Percentiles rank a stretch among this genome's conserved stretches.
Evolutionary conservation across 2,329 filamentous ascomycete species (phyloP).

Genomic region (Penicillium capsulatum): DNA sequence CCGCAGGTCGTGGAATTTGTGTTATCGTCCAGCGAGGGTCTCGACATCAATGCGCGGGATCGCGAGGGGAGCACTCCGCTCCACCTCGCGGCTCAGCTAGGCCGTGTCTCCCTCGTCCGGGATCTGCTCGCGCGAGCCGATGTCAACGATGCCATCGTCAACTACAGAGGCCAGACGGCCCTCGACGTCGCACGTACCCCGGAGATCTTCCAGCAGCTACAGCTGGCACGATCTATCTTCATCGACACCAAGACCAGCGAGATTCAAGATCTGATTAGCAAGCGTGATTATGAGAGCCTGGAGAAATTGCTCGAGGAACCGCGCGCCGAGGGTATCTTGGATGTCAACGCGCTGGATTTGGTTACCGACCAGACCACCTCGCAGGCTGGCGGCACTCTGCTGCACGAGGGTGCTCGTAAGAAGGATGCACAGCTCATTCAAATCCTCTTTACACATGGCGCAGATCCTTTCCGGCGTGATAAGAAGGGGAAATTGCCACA

Average conservation of each 20-base stretch:
- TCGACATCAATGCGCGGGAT: conserved; percentile 87
- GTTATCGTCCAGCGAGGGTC: conserved; percentile 65
- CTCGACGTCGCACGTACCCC: conserved; percentile 86
- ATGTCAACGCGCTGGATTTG: conserved; percentile 88
- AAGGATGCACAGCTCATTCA: conserved; percentile 85
- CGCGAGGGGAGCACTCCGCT: conserved; percentile 92
- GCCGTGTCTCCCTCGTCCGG: conserved; percentile 73
- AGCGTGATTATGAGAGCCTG: conserved; percentile 70
- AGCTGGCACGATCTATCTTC: conserved; percentile 83
- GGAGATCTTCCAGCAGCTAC: conserved; percentile 92
- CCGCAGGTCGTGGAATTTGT: conserved; percentile 89
- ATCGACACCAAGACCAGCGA: conserved; percentile 80
- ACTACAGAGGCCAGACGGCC: conserved; percentile 77
- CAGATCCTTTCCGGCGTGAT: conserved; percentile 91
- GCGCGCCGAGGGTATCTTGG: conserved; percentile 77
- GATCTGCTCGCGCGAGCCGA: conserved; percentile 75
- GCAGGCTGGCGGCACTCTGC: conserved; percentile 80
- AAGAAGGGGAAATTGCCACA: conserved; percentile 93
- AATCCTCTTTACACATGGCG: conserved; percentile 84
- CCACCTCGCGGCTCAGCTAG: conserved; percentile 79
- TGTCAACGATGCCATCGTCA: conserved; percentile 84
- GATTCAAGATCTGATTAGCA: conserved; percentile 72
- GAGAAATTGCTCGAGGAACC: conserved; percentile 79
- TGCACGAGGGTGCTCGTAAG: conserved; percentile 89
- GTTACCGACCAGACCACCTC: conserved; percentile 73